These are phyloP conservation scores for Calonectria naviculata DNA, from an alignment of 2,329 filamentous ascomycete genomes.

Conservation along the genomic window DNA sequence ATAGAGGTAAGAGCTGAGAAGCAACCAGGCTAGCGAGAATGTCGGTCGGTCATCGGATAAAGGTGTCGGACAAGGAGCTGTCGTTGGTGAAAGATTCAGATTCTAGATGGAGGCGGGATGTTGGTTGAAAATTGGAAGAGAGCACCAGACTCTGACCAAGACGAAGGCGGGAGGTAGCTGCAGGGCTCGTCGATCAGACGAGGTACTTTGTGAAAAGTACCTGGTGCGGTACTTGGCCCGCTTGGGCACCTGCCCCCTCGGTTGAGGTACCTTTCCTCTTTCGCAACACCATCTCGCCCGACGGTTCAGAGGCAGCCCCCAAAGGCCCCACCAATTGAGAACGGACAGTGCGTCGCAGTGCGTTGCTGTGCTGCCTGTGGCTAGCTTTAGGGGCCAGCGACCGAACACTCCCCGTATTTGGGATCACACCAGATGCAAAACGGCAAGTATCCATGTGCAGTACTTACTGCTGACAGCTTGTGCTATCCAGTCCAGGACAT, in stretches of 20 bases:
- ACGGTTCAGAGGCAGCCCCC: conserved; percentile 1
- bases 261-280: conserved; percentile 9
- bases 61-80: conserved; percentile 5
- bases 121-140: conserved; percentile 17
- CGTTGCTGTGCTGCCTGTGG: conserved; percentile 29
- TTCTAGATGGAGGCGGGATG: conserved; percentile 11
- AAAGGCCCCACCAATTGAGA: conserved; percentile 24
- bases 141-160: conserved; percentile 34
- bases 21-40: conserved; percentile 21
- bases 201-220: conserved; percentile 26
- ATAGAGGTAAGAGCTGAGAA: conserved; percentile 9
- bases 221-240: conserved; percentile 14
- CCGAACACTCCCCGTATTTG: conserved; percentile 24
- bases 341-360: conserved; percentile 14
- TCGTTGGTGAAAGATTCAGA: conserved; percentile 11
- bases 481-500: conserved; percentile 12
- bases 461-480: not conserved
- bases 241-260: conserved; percentile 1
- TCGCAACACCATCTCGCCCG: not conserved
- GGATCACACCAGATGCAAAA: conserved; percentile 31
- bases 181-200: conserved; percentile 39
- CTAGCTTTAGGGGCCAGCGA: conserved; percentile 22
- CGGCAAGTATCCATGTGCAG: conserved; percentile 24
- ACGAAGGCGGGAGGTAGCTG: conserved; percentile 33
- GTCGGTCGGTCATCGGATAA: conserved; percentile 26